Conservation (phyloP, 2,329 filamentous ascomycete species). For the Verticillium klebahnii region DNA sequence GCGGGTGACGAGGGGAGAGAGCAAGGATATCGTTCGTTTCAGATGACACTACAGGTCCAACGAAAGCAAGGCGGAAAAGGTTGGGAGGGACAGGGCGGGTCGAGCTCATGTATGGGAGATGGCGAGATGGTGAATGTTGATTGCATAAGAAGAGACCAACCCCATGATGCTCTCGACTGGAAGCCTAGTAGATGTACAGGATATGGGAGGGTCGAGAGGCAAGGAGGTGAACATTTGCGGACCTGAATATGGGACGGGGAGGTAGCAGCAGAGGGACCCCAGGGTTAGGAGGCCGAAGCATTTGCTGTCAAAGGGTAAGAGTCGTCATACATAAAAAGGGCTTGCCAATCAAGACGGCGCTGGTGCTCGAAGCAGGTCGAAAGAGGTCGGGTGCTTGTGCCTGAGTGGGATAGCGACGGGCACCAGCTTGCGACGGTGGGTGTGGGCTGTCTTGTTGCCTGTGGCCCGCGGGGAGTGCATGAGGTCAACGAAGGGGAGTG, state of each 20-base stretch:
- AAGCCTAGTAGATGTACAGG: background rate
- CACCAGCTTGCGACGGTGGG: background rate
- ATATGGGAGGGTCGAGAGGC: background rate
- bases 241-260: background rate
- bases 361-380: background rate
- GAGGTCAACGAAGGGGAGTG: background rate
- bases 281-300: background rate
- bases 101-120: background rate
- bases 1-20: background rate
- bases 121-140: background rate
- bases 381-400: background rate
- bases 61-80: background rate
- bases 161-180: background rate
- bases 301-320: background rate
- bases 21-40: background rate
- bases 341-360: background rate
- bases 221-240: background rate
- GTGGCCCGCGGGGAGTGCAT: background rate
- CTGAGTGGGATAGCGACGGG: background rate
- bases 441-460: background rate
- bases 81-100: background rate
- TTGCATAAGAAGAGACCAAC: background rate
- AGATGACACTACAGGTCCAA: background rate
- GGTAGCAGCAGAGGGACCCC: background rate
- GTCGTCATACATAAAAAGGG: background rate